These are phyloP conservation scores for Hortiboletus campestris DNA, from an alignment of 768 basidiomycete genomes.

Conservation along the genomic window DNA sequence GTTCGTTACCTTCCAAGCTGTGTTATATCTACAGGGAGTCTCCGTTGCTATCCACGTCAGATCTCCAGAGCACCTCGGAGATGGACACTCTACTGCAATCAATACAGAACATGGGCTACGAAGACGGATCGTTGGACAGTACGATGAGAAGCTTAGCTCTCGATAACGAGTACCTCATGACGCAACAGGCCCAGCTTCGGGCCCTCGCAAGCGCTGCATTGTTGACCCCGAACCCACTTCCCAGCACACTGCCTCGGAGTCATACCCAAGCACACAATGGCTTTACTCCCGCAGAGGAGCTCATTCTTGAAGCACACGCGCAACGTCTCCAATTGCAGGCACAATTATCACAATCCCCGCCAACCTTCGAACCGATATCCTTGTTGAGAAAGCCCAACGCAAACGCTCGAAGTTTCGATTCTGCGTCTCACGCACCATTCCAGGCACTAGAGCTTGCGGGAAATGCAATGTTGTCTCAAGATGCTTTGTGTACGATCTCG, in stretches of 20 bases:
- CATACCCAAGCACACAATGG: constrained; percentile 46
- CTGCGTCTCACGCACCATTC: neutral
- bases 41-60: constrained; percentile 11
- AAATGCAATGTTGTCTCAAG: constrained; percentile 14
- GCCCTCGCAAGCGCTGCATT: constrained; percentile 21
- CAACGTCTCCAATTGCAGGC: constrained; percentile 21
- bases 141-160: constrained; percentile 13
- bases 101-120: constrained; percentile 26
- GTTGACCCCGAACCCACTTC: constrained; percentile 8
- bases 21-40: constrained; percentile 17
- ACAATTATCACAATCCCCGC: constrained; percentile 5
- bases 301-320: constrained; percentile 58
- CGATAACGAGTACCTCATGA: constrained; percentile 14
- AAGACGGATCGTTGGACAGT: constrained; percentile 13
- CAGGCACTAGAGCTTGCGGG: constrained; percentile 1
- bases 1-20: constrained; percentile 23
- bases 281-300: constrained; percentile 68
- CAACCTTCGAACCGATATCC: constrained; percentile 10
- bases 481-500: constrained; percentile 29
- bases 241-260: constrained; percentile 16
- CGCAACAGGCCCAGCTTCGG: constrained; percentile 23
- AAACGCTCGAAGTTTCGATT: constrained; percentile 6
- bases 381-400: constrained; percentile 7
- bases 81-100: constrained; percentile 41
- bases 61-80: constrained; percentile 33